A percentile compares a stretch with the other conserved stretches of the same genome.
Conservation (phyloP, 2,329 filamentous ascomycete genomes). For the Aspergillus texensis region DNA sequence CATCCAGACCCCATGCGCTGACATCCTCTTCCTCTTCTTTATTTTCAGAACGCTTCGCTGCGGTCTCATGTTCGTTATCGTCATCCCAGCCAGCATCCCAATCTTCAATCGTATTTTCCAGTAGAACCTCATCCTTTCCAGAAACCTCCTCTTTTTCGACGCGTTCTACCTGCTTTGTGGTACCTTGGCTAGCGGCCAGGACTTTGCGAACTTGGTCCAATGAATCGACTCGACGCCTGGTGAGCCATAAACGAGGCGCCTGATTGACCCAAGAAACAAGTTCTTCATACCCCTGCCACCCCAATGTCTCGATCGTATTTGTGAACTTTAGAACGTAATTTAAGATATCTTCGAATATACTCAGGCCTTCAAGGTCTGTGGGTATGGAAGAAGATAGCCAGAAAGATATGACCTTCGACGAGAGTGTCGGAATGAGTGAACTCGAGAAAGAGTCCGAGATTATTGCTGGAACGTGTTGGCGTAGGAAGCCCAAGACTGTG, state of each 20-base stretch:
- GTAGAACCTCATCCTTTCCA: constrained; percentile 67
- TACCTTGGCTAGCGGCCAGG: constrained; percentile 67
- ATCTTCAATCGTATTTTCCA: constrained; percentile 59
- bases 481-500: constrained; percentile 54
- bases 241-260: constrained; percentile 81
- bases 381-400: constrained; percentile 82
- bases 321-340: constrained; percentile 67
- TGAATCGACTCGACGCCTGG: constrained; percentile 77
- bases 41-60: constrained; percentile 19
- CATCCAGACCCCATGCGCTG: constrained; percentile 56
- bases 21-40: constrained; percentile 48
- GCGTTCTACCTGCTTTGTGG: constrained; percentile 73
- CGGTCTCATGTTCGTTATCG: constrained; percentile 54
- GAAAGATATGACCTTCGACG: constrained; percentile 67
- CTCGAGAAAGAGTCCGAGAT: constrained; percentile 62
- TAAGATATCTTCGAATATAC: constrained; percentile 71
- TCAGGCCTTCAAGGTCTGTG: constrained; percentile 69
- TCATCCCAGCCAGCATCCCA: constrained; percentile 84
- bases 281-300: constrained; percentile 64
- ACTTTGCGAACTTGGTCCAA: constrained; percentile 73
- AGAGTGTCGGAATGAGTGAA: constrained; percentile 70
- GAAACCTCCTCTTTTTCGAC: constrained; percentile 81
- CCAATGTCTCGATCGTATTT: constrained; percentile 60
- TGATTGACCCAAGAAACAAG: constrained; percentile 79
- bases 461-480: constrained; percentile 51